Percentiles rank a stretch among this genome's conserved stretches.
phyloP scores from a whole-genome alignment of 768 basidiomycete genomes.

The Xerocomus potaroensis region DNA sequence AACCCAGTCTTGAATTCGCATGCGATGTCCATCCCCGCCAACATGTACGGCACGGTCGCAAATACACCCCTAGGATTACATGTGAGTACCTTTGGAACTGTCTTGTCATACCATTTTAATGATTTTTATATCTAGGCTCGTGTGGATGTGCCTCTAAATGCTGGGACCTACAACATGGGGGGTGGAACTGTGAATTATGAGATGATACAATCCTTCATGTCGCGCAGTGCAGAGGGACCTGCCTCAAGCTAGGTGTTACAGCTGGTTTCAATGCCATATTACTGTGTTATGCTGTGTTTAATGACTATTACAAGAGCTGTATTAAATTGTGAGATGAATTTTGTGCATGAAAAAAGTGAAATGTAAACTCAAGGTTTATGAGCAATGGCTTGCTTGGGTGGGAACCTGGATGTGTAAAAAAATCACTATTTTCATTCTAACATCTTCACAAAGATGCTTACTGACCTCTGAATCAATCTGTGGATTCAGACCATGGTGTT shows the following conservation, averaged over 20 bases:
- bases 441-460: too few species aligned
- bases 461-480: too few species aligned
- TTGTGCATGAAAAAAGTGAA: too few species aligned
- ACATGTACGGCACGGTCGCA: conserved; percentile 4
- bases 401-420: too few species aligned
- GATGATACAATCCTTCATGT: conserved; percentile 47
- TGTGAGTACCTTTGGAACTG: conserved; percentile 8
- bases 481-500: too few species aligned
- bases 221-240: conserved; percentile 34
- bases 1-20: conserved; percentile 10
- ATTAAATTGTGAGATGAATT: too few species aligned
- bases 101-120: background rate
- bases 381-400: too few species aligned
- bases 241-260: conserved; percentile 7
- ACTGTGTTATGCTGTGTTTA: too few species aligned
- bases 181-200: conserved; percentile 33
- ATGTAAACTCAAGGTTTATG: too few species aligned
- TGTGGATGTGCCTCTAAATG: conserved; percentile 2
- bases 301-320: too few species aligned
- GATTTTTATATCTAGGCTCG: conserved; percentile 11
- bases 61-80: conserved; percentile 16
- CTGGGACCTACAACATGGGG: conserved; percentile 22
- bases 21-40: conserved; percentile 8
- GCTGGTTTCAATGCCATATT: too few species aligned
- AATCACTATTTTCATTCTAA: too few species aligned